Percentiles rank a stretch among this genome's conserved stretches.
Conservation (phyloP, 1,284 basidiomycete genomes). For the Chalciporus sp. region DNA sequence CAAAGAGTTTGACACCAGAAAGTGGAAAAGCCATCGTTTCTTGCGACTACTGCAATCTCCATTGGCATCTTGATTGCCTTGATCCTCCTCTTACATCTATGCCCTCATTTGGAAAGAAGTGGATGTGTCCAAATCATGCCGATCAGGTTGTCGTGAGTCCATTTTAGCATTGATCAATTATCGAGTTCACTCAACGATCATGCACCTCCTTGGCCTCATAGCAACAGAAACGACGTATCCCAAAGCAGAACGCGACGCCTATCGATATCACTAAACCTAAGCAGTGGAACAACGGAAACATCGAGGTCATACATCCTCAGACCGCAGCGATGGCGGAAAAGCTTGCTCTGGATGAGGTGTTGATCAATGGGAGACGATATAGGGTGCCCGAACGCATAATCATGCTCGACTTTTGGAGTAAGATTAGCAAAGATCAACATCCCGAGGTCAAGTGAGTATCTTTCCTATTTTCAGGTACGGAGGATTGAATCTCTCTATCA, state of each 20-base stretch:
- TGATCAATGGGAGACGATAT: constrained; percentile 85
- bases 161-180: constrained; percentile 2
- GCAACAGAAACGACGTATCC: constrained; percentile 76
- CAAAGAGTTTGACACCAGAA: constrained; percentile 43
- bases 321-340: constrained; percentile 46
- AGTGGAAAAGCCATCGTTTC: constrained; percentile 78
- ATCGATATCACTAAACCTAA: constrained; percentile 72
- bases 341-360: constrained; percentile 69
- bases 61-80: constrained; percentile 98
- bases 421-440: constrained; percentile 55
- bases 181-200: constrained; percentile 12
- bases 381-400: constrained; percentile 94
- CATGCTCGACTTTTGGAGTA: constrained; percentile 94
- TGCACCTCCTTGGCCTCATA: constrained; percentile 35
- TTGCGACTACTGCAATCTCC: constrained; percentile 93
- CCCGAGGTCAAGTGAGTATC: constrained; percentile 45
- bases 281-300: constrained; percentile 89
- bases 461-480: background rate
- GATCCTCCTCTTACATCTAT: constrained; percentile 87
- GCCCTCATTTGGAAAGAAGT: constrained; percentile 88
- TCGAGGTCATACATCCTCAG: constrained; percentile 80
- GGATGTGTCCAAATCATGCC: constrained; percentile 98
- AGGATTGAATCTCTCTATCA: background rate
- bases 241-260: constrained; percentile 65
- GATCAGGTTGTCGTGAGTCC: constrained; percentile 73